phyloP scores from a whole-genome alignment of 2,329 filamentous ascomycete genomes.

The Colletotrichum karsti region DNA sequence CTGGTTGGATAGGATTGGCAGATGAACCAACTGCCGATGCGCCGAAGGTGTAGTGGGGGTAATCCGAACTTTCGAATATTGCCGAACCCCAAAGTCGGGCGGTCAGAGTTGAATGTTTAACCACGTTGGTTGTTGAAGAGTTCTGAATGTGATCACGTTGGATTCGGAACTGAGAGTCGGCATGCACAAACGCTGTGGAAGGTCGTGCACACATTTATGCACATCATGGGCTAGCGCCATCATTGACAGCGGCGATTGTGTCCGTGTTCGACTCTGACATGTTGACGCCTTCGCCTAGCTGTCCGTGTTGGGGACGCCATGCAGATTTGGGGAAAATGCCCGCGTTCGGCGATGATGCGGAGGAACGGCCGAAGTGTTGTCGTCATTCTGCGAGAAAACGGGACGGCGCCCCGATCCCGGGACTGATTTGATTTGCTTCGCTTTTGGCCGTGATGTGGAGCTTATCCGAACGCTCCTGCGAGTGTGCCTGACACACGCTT shows the following conservation, averaged over 20 bases:
- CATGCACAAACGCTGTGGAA: not conserved
- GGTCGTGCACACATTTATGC: not conserved
- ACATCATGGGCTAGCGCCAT: not conserved
- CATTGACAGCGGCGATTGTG: constrained; percentile 4
- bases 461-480: not conserved
- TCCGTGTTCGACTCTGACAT: not conserved
- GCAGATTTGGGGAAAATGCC: constrained; percentile 3
- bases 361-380: not conserved
- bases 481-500: not conserved
- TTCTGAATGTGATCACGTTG: not conserved
- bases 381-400: constrained; percentile 5
- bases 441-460: not conserved
- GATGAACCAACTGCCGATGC: constrained; percentile 13
- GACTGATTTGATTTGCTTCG: not conserved
- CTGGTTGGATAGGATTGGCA: not conserved
- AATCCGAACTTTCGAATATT: constrained; percentile 14
- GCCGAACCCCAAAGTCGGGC: constrained; percentile 9
- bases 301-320: not conserved
- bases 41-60: constrained; percentile 15
- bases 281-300: not conserved
- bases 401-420: constrained; percentile 2
- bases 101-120: constrained; percentile 1
- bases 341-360: constrained; percentile 4
- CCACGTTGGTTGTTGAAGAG: not conserved
- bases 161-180: not conserved